These are phyloP conservation scores for Arachnomyces sp. DNA, from an alignment of 2,329 filamentous ascomycete genomes.

Conservation along the genomic window DNA sequence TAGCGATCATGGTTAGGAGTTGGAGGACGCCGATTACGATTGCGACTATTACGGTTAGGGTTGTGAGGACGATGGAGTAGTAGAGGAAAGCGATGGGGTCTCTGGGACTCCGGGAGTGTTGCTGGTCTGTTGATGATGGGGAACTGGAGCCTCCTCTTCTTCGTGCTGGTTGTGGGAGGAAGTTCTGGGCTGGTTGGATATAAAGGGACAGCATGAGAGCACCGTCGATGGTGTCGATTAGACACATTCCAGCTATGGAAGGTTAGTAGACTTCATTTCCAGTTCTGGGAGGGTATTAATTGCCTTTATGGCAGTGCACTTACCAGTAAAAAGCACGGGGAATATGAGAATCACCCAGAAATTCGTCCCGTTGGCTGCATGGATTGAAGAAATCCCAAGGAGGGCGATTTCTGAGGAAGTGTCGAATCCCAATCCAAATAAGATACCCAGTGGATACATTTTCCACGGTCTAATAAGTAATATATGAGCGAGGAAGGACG, in stretches of 20 bases:
- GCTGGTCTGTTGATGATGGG: conserved; percentile 13
- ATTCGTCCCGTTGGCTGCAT: conserved; percentile 74
- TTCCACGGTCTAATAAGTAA: conserved; percentile 57
- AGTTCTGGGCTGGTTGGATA: conserved; percentile 46
- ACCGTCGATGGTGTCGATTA: conserved; percentile 85
- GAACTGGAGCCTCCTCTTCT: conserved; percentile 17
- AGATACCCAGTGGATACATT: conserved; percentile 82
- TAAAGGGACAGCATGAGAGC: conserved; percentile 94
- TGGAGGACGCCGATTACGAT: conserved; percentile 81
- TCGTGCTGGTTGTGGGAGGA: conserved; percentile 23
- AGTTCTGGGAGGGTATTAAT: too few species aligned
- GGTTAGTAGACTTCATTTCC: too few species aligned
- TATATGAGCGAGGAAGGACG: neutral
- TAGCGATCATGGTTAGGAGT: conserved; percentile 66
- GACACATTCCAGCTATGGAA: conserved; percentile 72
- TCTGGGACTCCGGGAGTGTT: conserved; percentile 52
- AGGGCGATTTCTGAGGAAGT: conserved; percentile 91
- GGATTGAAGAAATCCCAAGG: conserved; percentile 79
- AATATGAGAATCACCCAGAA: conserved; percentile 95
- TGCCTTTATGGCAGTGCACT: too few species aligned
- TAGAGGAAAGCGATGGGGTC: conserved; percentile 87
- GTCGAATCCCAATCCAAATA: conserved; percentile 91
- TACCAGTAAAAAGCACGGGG: conserved; percentile 77
- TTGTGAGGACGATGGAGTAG: conserved; percentile 82
- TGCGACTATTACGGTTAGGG: conserved; percentile 73